phyloP scores from a whole-genome alignment of 1,284 basidiomycete genomes.

The Puccinia triticina region DNA sequence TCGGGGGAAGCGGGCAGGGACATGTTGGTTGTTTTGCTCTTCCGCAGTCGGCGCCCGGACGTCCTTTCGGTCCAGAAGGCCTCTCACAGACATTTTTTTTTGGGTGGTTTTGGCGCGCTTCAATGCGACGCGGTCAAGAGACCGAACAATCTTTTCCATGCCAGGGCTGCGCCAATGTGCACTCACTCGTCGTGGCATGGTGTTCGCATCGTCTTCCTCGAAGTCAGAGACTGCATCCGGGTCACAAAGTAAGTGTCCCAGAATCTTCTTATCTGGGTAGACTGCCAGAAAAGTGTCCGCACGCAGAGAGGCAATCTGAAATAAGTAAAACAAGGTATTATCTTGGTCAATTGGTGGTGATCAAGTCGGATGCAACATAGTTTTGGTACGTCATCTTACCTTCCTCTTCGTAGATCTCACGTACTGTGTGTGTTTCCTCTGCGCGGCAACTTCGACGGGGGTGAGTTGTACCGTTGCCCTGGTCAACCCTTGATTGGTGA shows the following conservation, averaged over 20 bases:
- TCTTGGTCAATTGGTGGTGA: background rate
- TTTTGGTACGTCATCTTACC: constrained; percentile 4
- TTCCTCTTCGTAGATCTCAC: background rate
- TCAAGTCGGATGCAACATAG: background rate
- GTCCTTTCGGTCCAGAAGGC: background rate
- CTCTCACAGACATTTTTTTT: constrained; percentile 15
- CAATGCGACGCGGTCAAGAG: background rate
- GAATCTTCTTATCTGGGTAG: background rate
- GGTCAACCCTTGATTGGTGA: background rate
- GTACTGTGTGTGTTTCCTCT: background rate
- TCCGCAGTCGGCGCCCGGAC: background rate
- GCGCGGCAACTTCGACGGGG: background rate
- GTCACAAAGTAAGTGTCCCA: constrained; percentile 8
- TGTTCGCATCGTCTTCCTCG: constrained; percentile 6
- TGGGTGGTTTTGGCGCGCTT: background rate
- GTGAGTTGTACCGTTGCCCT: background rate
- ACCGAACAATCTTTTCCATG: background rate
- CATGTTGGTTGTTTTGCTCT: background rate
- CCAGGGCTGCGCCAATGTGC: background rate
- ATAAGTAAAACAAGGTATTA: background rate
- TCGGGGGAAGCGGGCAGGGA: background rate
- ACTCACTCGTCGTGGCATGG: background rate
- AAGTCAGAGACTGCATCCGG: constrained; percentile 6
- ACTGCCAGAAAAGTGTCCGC: background rate
- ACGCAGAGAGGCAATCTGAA: background rate